Evolutionary conservation across 1,139 yeast species (phyloP).

Genomic region (Yamadazyma pseudoaaseri): DNA sequence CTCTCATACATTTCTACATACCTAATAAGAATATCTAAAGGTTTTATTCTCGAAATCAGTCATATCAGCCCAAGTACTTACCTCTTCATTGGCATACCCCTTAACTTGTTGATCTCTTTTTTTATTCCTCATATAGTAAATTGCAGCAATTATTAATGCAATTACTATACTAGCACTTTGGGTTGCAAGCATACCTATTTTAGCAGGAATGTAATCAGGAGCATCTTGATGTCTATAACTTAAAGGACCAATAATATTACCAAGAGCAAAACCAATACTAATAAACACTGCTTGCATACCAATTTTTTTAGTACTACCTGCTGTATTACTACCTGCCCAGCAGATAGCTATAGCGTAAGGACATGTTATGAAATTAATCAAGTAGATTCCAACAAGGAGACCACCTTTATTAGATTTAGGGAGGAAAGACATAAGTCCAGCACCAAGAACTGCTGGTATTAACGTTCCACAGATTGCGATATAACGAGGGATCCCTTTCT

Average conservation of each 20-base stretch:
- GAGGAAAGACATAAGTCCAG: conserved; percentile 35
- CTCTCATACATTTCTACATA: no score
- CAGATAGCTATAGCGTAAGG: conserved; percentile 22
- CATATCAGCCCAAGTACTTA: conserved; percentile 31
- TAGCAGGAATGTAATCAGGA: conserved; percentile 33
- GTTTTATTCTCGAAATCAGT: conserved; percentile 34
- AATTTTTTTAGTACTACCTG: conserved; percentile 26
- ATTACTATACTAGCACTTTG: conserved; percentile 24
- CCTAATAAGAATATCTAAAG: conserved; percentile 30
- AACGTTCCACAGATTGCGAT: conserved; percentile 17
- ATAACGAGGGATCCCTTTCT: conserved; percentile 17
- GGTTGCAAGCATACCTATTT: conserved; percentile 21
- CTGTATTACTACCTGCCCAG: conserved; percentile 23
- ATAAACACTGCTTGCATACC: conserved; percentile 23
- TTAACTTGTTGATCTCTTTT: conserved; percentile 17
- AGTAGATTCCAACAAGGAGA: conserved; percentile 19
- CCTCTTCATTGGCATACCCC: conserved; percentile 12
- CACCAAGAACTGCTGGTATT: conserved; percentile 15
- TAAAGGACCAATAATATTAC: conserved; percentile 35
- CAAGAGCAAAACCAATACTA: conserved; percentile 18
- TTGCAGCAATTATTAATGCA: conserved; percentile 17
- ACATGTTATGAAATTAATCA: conserved; percentile 18
- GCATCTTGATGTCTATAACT: conserved; percentile 25
- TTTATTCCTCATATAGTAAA: conserved; percentile 23
- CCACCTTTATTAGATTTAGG: conserved; percentile 30